Percentiles rank a stretch among this genome's conserved stretches.
Evolutionary conservation across 2,329 filamentous ascomycete species (phyloP).

Genomic region (Trichophyton rubrum): DNA sequence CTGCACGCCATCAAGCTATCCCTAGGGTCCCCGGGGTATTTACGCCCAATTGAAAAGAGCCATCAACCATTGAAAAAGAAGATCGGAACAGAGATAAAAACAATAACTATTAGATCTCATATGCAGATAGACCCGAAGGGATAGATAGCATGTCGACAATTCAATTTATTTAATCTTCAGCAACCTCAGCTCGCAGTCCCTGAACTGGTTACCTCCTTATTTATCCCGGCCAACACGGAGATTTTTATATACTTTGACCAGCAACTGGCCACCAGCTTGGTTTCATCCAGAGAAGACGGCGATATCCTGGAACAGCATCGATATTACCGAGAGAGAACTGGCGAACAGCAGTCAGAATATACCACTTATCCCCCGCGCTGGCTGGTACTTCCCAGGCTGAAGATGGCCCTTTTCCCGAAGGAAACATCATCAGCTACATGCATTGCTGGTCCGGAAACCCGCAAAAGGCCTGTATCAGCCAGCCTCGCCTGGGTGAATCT

Average conservation of each 20-base stretch:
- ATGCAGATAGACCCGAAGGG: too few relatives aligned
- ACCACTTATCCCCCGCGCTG: neutral
- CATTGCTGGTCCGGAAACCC: neutral
- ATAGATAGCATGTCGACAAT: too few relatives aligned
- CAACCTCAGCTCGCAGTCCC: too few relatives aligned
- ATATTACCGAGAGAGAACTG: neutral
- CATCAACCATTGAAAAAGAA: too few relatives aligned
- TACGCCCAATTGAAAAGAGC: too few relatives aligned
- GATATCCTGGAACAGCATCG: neutral
- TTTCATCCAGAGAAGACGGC: slow-evolving; percentile 1
- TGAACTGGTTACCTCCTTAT: neutral
- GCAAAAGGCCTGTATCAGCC: neutral
- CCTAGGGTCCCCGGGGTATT: too few relatives aligned
- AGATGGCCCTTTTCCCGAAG: slow-evolving; percentile 1
- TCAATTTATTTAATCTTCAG: too few relatives aligned
- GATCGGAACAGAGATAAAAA: too few relatives aligned
- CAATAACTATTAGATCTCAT: too few relatives aligned
- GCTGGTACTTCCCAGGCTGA: neutral
- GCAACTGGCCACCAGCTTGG: neutral
- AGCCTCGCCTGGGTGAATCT: neutral
- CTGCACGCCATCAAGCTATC: too few relatives aligned
- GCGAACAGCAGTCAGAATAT: neutral
- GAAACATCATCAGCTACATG: neutral
- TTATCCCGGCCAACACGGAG: neutral
- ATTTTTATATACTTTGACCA: neutral